Conservation (phyloP, 2,329 filamentous ascomycete species). For the Coniochaeta ligniaria region DNA sequence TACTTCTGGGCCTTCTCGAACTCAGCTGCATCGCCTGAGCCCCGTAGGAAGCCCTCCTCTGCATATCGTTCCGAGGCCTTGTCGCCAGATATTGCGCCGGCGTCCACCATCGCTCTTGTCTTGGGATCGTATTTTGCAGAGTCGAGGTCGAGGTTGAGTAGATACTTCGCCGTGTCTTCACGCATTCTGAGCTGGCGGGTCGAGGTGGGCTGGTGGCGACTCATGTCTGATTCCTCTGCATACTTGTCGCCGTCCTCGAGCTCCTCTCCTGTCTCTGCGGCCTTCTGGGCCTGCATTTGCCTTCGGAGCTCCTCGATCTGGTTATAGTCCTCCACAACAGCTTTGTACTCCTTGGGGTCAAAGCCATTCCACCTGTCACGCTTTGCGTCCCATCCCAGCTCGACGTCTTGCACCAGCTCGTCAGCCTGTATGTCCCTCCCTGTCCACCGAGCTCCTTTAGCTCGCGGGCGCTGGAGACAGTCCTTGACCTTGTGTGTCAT, state of each 20-base stretch:
- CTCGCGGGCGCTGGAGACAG: constrained; percentile 81
- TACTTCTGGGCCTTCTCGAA: constrained; percentile 86
- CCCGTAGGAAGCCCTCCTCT: constrained; percentile 85
- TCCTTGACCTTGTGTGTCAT: constrained; percentile 97
- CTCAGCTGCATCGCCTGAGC: constrained; percentile 84
- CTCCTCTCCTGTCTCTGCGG: constrained; percentile 40
- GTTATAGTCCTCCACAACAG: constrained; percentile 85
- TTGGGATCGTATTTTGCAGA: constrained; percentile 98
- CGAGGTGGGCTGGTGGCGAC: constrained; percentile 81
- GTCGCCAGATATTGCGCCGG: constrained; percentile 65
- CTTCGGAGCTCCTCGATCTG: constrained; percentile 72
- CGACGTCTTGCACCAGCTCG: constrained; percentile 76
- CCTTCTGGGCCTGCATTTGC: constrained; percentile 39
- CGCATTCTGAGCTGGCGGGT: constrained; percentile 85
- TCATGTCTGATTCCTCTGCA: constrained; percentile 95
- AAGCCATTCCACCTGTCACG: constrained; percentile 98
- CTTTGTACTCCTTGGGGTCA: constrained; percentile 76
- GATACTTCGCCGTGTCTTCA: constrained; percentile 95
- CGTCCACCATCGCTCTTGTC: constrained; percentile 83
- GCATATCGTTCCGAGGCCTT: constrained; percentile 77
- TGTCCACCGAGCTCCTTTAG: constrained; percentile 85
- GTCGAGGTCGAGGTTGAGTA: constrained; percentile 89
- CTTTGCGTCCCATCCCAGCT: constrained; percentile 94
- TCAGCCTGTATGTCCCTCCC: constrained; percentile 92
- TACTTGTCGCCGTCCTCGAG: constrained; percentile 65